Evolutionary conservation across 257 asterid species (phyloP).

Genomic region (Coffea eugenioides): DNA sequence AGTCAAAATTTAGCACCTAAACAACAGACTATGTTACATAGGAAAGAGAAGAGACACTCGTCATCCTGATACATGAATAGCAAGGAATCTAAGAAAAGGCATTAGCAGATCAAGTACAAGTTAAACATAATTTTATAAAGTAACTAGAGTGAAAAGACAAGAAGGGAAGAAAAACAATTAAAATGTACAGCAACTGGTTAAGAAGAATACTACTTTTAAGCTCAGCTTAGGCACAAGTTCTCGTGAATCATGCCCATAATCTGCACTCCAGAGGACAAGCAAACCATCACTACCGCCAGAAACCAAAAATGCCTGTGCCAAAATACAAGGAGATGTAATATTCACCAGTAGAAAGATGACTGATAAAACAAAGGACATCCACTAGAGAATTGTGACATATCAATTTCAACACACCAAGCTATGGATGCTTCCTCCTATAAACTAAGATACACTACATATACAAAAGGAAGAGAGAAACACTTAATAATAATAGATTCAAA

Average conservation of each 20-base stretch:
- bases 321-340: slow-evolving; percentile 21
- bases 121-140: not conserved
- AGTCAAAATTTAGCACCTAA: not conserved
- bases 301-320: slow-evolving; percentile 80
- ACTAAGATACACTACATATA: not conserved
- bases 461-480: not conserved
- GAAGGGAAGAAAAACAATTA: not conserved
- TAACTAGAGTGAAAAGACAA: not conserved
- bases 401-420: not conserved
- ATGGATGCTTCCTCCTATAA: not conserved
- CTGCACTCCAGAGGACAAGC: slow-evolving; percentile 98
- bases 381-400: not conserved
- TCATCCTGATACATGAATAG: not conserved
- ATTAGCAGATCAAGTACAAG: not conserved
- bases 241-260: slow-evolving; percentile 88
- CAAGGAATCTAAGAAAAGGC: not conserved
- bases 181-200: slow-evolving; percentile 10
- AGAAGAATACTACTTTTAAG: slow-evolving; percentile 57
- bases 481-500: not conserved
- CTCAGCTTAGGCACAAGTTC: slow-evolving; percentile 97
- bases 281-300: slow-evolving; percentile 98
- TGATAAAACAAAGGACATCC: not conserved
- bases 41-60: not conserved
- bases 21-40: not conserved
- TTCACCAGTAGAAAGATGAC: slow-evolving; percentile 12